Conservation (phyloP, 2,329 filamentous ascomycete species). For the Botryosphaeria dothidea region DNA sequence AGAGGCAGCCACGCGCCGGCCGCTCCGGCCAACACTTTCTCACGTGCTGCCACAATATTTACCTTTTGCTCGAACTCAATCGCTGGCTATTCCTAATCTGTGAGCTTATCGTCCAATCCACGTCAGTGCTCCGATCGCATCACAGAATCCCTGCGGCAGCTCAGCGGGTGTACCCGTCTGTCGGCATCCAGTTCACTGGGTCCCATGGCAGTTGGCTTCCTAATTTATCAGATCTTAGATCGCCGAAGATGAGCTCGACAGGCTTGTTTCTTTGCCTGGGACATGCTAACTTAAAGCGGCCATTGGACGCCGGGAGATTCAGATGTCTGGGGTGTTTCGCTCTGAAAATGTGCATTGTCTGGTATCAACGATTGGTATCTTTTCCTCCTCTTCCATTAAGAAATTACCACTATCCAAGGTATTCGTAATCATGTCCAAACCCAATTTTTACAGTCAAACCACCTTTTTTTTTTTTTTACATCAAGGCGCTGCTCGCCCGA, state of each 20-base stretch:
- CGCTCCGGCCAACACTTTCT: background rate
- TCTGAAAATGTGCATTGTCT: background rate
- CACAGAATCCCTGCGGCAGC: background rate
- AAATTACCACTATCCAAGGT: background rate
- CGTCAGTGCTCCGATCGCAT: background rate
- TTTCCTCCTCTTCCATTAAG: background rate
- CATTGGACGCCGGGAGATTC: no score
- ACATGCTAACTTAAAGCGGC: no score
- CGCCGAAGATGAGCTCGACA: no score
- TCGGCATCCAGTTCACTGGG: background rate
- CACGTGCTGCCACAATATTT: background rate
- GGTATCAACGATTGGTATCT: background rate
- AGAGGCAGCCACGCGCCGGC: constrained; percentile 6
- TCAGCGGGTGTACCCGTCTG: background rate
- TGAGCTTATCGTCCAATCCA: background rate
- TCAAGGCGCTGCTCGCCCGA: background rate
- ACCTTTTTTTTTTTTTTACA: background rate
- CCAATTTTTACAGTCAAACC: background rate
- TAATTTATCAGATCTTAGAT: background rate
- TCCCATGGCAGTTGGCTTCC: background rate
- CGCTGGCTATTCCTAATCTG: background rate
- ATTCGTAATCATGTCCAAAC: background rate
- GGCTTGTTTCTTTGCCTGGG: no score
- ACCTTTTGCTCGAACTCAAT: background rate
- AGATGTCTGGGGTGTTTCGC: background rate